Conservation (phyloP, 2,329 filamentous ascomycete genomes). For the Trichoderma brevicompactum region DNA sequence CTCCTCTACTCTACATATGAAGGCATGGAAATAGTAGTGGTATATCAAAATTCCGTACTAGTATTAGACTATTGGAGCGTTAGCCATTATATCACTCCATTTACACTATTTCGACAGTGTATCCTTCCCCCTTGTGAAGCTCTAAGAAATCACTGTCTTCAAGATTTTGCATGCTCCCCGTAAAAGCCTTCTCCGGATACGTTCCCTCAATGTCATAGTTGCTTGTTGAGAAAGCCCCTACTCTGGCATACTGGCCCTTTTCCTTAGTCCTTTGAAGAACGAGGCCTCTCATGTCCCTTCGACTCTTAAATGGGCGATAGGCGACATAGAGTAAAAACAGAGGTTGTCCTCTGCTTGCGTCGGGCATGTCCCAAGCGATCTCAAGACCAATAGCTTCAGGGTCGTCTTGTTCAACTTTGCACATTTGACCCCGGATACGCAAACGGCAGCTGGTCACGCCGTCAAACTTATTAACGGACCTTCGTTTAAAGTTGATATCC, state of each 20-base stretch:
- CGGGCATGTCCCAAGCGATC: neutral
- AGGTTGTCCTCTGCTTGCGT: neutral
- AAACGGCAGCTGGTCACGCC: neutral
- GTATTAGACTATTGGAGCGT: neutral
- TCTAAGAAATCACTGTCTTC: neutral
- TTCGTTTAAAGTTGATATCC: neutral
- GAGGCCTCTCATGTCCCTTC: neutral
- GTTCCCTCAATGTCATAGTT: neutral
- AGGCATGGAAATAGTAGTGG: neutral
- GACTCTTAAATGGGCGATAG: neutral
- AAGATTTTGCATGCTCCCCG: neutral
- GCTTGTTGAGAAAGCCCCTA: neutral
- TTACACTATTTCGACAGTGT: neutral
- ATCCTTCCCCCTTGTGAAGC: neutral
- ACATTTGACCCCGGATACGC: neutral
- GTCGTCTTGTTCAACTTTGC: neutral
- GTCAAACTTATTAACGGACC: neutral
- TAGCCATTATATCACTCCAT: neutral
- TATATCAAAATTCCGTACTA: constrained; percentile 1
- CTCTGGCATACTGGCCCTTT: neutral
- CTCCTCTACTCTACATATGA: neutral
- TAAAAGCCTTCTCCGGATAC: neutral
- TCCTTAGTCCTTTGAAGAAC: neutral
- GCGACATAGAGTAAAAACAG: neutral
- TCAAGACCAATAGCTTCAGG: neutral